phyloP scores from a whole-genome alignment of 1,284 basidiomycete species.

The Sanghuangporus weigelae region DNA sequence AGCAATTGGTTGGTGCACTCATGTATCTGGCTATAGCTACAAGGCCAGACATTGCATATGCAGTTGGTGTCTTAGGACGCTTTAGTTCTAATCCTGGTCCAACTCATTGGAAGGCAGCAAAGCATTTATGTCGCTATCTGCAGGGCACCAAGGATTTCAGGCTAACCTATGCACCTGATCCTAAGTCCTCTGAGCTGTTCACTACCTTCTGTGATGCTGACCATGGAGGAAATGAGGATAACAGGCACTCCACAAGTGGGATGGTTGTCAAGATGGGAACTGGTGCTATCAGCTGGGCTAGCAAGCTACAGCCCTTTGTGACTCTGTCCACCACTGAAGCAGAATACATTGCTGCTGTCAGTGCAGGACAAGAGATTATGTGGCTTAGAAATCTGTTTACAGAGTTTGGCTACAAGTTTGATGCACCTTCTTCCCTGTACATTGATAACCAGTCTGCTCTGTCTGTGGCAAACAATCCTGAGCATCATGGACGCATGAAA shows the following conservation, averaged over 20 bases:
- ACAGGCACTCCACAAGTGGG: conserved; percentile 5
- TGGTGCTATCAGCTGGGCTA: too few relatives aligned
- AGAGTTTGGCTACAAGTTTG: too few relatives aligned
- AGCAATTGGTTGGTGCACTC: conserved; percentile 25
- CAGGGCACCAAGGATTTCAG: neutral
- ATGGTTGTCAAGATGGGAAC: conserved; percentile 22
- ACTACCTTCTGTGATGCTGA: conserved; percentile 8
- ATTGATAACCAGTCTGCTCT: too few relatives aligned
- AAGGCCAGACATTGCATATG: conserved; percentile 20
- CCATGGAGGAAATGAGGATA: neutral
- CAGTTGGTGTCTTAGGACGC: conserved; percentile 9
- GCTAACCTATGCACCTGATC: neutral
- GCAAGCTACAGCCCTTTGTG: too few relatives aligned
- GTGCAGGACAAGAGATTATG: too few relatives aligned
- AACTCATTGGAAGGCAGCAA: neutral
- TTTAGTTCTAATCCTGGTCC: conserved; percentile 14
- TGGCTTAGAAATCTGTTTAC: too few relatives aligned
- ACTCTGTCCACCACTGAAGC: too few relatives aligned
- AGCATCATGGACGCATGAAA: too few relatives aligned
- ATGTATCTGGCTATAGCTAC: conserved; percentile 30
- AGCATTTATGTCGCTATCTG: neutral
- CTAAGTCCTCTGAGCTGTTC: neutral
- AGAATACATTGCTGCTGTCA: too few relatives aligned
- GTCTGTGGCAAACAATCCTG: too few relatives aligned
- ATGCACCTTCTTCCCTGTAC: too few relatives aligned